Evolutionary conservation across 2,329 filamentous ascomycete genomes (phyloP), one percentile per base, ranked within the genome.

Genomic region (Stromatinia cepivora): DNA sequence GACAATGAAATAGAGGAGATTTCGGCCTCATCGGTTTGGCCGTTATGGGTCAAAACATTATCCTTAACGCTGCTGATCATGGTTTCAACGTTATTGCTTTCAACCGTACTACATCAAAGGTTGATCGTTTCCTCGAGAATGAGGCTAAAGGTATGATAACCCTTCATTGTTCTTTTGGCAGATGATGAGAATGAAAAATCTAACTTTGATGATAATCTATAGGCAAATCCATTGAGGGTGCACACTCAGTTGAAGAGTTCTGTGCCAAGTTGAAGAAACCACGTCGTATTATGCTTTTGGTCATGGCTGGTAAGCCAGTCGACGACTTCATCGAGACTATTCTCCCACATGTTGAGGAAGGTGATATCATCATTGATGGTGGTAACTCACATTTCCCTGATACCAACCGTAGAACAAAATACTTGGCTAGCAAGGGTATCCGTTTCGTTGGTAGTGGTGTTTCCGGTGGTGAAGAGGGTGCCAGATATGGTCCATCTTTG

Each of bases 341-440:
- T 75, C 87, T 98, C 72, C 93, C 91, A 75, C 88, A 92, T 80
- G 85, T 94, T 74, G 90, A 93, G 81, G 81, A 87, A 79, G 94
- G 93, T 76, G 95, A 99, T 82, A 97, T 99, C 88, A 96, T 99
- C 87, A 98, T 99, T 79, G 95, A 99, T 80, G 95, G 95, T 81
- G 95, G 93, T 79, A 98, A 99, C 91, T 98, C 94, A 75, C 95
- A 98, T 87, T 99, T 92, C 89, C 95, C 95, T 80, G 95, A 98
- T 85, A 94, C 92, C 85, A 98, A 97, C 90, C 93, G 95, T 84
- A 92, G 95, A 80, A 94, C 93, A 82, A 86, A 92, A 83, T 97
- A 97, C 86, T 89, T 98, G 73, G 83, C 84, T 64, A 77, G 81
- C 79, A 98, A 98, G 90, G 92, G 92, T 78, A 92, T 99, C 82